Evolutionary conservation across 176 grass and related monocot species (phyloP), one percentile per base, ranked within the genome.

Genomic region (Musa itinerans): DNA sequence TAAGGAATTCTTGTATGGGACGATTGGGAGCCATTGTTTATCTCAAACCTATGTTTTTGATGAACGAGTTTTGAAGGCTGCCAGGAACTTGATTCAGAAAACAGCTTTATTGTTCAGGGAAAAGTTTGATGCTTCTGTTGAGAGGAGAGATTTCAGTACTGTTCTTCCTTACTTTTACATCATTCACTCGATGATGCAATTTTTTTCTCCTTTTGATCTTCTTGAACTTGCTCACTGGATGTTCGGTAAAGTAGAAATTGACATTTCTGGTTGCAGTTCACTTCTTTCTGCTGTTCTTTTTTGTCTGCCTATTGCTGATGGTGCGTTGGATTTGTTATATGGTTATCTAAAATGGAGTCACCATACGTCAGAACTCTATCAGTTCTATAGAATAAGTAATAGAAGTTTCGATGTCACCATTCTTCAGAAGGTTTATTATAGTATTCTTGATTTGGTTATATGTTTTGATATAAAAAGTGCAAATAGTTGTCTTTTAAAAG

Each of bases 161-260:
- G 78, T 96, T 75, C 78, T 92, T 50, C 87, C 83, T 76, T 82
- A 77, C 80, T 96, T 83, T 64, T 81, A 79, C 67, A 83, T 92
- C 82, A 75, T 90, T 78, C 17, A 15, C 69, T 53, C 88, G 10
- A 78, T 96, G 54, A 74, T 79, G 29, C 78, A 82, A 68, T 92
- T 86, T 70, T 10, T 90, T 72, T 92, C 87, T 83, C 89, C 89
- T 85, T 68, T 80, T 25, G 79, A 89, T 82, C 87, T 96, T 76
- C 76, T 96, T 62, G 56, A 90, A 73, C 93, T 96, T 83, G 75
- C 77, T 85, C 78, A 87, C 64, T 86, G 87, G 87, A 90, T 90
- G 81, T 88, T 96, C 79, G 76, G 85, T 73, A 74, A 86, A 34
- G 61, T 92, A 68, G 83, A 78, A 51, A 67, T 6, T 74, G 15